Evolutionary conservation across 345 rosid genomes (phyloP), one percentile per base, ranked within the genome.

Genomic region (Dimocarpus longan): DNA sequence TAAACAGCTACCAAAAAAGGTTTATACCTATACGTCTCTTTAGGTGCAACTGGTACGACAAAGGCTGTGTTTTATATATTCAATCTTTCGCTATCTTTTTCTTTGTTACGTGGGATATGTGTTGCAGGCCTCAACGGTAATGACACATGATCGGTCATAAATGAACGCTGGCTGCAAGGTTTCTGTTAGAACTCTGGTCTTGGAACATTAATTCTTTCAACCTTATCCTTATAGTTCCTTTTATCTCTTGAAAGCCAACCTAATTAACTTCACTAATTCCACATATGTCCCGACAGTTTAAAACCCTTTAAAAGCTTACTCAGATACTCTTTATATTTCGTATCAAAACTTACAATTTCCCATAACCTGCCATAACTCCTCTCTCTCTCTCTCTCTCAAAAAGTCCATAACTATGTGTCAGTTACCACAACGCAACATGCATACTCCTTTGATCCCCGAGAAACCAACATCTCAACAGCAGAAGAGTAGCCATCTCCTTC

Each of bases 361-460:
- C 39, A 70, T 37, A 24, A 18, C 42, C 22, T 32, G 2, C 37
- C 37, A 46, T 75, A 77, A 50, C 76, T 43, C 44, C 74, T 63
- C 73, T 22, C 64, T 48, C 43, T 67, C 12, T 26, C 11, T 68
- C 44, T 40, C 21, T 66, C 24, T n/a, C 15, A 8, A 1, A 1
- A 80, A 77, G 16, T 48, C 32, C 43, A 70, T 22, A 71, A 68
- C 59, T 1, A 84, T 81, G 84, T 74, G 63, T 48, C 72, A 50
- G 42, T 68, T 62, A 68, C 50, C 78, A 74, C 74, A 76, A 77
- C 44, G 82, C 59, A 71, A 85, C 82, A 78, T 75, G 87, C 66
- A 85, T 62, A 68, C 76, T 24, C 84, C 85, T 75, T 75, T 89
- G 86, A 74, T 87, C 83, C 76, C 83, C 81, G 62, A 80, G 73